Conservation (phyloP, 768 basidiomycete genomes). For the Lactarius akahatsu region DNA sequence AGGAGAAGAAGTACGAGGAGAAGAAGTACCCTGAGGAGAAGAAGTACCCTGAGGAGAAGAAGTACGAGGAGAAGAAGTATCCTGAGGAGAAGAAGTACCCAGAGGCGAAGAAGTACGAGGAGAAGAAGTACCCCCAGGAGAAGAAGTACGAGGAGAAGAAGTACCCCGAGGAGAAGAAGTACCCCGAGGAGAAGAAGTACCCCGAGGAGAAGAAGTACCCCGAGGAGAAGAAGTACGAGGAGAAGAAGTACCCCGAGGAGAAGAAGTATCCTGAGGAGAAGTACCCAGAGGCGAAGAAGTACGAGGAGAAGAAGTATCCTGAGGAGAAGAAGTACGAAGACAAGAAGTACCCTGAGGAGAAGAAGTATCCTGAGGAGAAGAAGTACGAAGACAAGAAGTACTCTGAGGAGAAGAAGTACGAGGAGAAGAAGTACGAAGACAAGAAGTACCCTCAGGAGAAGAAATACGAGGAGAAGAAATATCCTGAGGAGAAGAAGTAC, state of each 20-base stretch:
- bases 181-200: no score
- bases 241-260: no score
- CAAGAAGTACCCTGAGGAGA: no score
- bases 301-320: no score
- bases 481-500: neutral
- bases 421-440: neutral
- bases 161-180: neutral
- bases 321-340: no score
- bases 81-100: neutral
- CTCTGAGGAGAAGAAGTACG: neutral
- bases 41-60: neutral
- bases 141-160: constrained; percentile 5
- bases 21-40: neutral
- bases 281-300: no score
- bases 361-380: no score
- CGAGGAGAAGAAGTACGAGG: no score
- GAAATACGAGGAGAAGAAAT: no score
- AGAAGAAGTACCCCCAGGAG: neutral
- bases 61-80: constrained; percentile 6
- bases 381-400: no score
- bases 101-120: neutral
- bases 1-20: constrained; percentile 1
- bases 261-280: no score
- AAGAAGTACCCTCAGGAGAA: constrained; percentile 5
- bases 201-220: no score